Conservation (phyloP, 202 grass and related monocot genomes). For the Elaeis oleifera region DNA sequence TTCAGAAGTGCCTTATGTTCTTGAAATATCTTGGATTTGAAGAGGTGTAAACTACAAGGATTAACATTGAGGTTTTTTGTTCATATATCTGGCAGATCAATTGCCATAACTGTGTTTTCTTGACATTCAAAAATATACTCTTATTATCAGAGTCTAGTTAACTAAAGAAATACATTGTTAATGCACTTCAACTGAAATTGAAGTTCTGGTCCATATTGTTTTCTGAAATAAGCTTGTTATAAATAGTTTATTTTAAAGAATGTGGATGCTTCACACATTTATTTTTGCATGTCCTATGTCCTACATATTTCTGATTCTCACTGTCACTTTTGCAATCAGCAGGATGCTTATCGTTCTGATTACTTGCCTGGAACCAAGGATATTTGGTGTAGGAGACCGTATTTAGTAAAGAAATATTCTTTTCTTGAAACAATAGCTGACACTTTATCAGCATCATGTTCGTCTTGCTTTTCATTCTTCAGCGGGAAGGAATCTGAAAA, state of each 20-base stretch:
- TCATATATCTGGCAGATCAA: too few species aligned
- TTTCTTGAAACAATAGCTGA: constrained; percentile 33
- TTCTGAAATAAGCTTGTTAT: not conserved
- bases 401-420: constrained; percentile 12
- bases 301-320: constrained; percentile 8
- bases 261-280: not conserved
- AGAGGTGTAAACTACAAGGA: not conserved
- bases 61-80: too few species aligned
- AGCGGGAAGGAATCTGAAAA: constrained; percentile 30
- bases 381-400: constrained; percentile 25
- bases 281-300: not conserved
- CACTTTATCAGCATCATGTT: constrained; percentile 10
- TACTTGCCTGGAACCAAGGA: constrained; percentile 26
- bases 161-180: not conserved
- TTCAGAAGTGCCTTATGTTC: not conserved
- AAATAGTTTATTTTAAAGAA: not conserved
- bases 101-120: not conserved
- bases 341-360: constrained; percentile 34
- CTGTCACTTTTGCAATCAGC: not conserved
- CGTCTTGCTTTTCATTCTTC: constrained; percentile 44
- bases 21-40: not conserved
- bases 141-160: not conserved
- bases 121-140: not conserved
- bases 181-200: not conserved
- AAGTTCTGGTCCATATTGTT: too few species aligned